Conservation (phyloP, 371 early-diverging fungal genomes). For the Mortierella sp. region DNA sequence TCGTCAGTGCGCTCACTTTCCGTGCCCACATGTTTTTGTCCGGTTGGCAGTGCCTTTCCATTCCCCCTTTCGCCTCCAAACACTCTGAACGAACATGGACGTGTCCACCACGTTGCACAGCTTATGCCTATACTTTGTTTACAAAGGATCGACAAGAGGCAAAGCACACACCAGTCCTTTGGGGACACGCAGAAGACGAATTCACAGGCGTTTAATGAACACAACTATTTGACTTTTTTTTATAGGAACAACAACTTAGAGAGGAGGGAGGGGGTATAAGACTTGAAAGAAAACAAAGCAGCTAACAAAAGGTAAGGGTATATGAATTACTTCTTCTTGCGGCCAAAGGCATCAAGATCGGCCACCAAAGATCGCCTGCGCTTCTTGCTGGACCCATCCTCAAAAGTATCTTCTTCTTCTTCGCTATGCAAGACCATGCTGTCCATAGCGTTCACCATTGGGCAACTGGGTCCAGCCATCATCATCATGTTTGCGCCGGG, state of each 20-base stretch:
- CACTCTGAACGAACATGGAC: no score
- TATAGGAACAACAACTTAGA: background rate
- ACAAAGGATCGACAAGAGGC: no score
- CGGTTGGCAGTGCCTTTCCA: no score
- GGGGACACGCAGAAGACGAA: no score
- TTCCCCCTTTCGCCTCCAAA: no score
- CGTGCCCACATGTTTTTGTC: no score
- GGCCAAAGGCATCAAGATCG: conserved; percentile 9
- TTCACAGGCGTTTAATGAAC: no score
- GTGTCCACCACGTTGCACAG: no score
- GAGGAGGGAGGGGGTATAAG: background rate
- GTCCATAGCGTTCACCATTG: background rate
- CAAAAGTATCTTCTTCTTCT: conserved; percentile 1
- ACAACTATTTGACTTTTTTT: conserved; percentile 1
- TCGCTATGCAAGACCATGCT: conserved; percentile 16
- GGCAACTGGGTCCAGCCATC: conserved; percentile 1
- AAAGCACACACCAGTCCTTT: no score
- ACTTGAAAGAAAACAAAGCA: background rate
- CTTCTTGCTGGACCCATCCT: conserved; percentile 18
- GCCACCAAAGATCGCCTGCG: conserved; percentile 10
- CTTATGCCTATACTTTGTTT: no score
- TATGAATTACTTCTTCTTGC: conserved; percentile 8
- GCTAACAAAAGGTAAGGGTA: background rate
- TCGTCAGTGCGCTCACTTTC: no score
- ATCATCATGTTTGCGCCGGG: background rate